These are phyloP conservation scores for Cucurbita maxima DNA, from an alignment of 306 rosid genomes.

Conservation along the genomic window DNA sequence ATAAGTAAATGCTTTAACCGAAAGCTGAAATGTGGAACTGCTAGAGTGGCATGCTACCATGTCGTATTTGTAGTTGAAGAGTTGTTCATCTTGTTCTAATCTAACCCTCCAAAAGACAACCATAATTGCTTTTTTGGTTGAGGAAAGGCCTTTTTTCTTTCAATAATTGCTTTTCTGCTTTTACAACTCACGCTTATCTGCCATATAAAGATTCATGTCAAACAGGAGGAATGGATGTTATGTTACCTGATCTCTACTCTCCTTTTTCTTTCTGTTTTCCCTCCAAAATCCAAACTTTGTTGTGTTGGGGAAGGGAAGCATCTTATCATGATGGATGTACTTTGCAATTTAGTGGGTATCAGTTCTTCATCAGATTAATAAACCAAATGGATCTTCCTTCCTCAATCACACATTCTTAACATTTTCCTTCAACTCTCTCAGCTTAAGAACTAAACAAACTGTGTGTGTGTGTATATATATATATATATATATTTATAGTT, in stretches of 20 bases:
- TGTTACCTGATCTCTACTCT: not conserved
- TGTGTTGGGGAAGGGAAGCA: not conserved
- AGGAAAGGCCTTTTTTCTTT: not conserved
- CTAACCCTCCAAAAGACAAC: not conserved
- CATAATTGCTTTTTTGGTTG: too few species aligned
- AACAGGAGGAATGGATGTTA: not conserved
- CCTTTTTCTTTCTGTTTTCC: not conserved
- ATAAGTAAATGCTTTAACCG: slow-evolving; percentile 5
- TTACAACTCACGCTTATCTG: slow-evolving; percentile 24
- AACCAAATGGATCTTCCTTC: not conserved
- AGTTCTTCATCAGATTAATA: not conserved
- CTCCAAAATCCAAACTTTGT: not conserved
- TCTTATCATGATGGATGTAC: not conserved
- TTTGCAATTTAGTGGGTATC: not conserved
- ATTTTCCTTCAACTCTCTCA: not conserved
- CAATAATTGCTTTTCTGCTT: slow-evolving; percentile 4
- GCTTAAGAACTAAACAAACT: too few species aligned
- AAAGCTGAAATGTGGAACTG: slow-evolving; percentile 18
- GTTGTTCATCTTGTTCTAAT: slow-evolving; percentile 1
- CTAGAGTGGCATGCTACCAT: slow-evolving; percentile 13
- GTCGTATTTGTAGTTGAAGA: slow-evolving; percentile 13
- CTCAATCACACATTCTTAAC: not conserved
- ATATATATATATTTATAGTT: not conserved
- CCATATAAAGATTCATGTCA: not conserved
- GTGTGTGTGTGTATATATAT: too few species aligned